Base-by-base conservation (phyloP, 2,329 filamentous ascomycete species). In the Trichophyton benhamiae region DNA sequence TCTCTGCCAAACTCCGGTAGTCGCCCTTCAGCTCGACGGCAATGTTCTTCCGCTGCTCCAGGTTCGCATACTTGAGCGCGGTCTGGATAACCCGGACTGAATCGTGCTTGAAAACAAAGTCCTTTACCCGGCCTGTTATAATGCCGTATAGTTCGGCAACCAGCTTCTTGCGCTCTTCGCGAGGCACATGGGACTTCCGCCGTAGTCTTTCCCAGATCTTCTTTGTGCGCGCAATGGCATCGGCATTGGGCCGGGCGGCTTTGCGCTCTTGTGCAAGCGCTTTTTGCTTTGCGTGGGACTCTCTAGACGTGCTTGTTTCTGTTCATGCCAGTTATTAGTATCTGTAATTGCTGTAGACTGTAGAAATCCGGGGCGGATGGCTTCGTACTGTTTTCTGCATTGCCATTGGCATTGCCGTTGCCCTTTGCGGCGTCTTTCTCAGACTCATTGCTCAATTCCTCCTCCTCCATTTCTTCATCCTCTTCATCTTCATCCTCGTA, bases 21-120 rank as follows among this genome's bases (percentile, higher is more conserved):
- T 87, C 87, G 17, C 91, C 91, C 74, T 88, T 85, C 61, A 99
- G 81, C 74, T 99, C 94, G 62, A 79, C 80, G 7, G 91, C 90
- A 69, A 99, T 96, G 77, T 87, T 84, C 74, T 87, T 89, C 70
- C 89, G 83, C 76, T 96, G 91, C 63, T 88, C 87, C 61, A 85
- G 80, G 53, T 87, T 95, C 57, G 90, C 88, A 76, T 99, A 99
- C 76, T 99, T 99, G 76, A 99, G 84, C 42, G 92, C 94, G 11
- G 91, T 96, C 77, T 99, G 94, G 27, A 99, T 88, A 48, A 96
- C 91, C 67, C 94, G 84, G n/a, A 96, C 92, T 41, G 91, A 89
- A 72, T 99, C 94, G 74, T 99, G 94, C 82, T 99, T 99, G 77
- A 99, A 88, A 20, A 96, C 92, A 67, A 97, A 96, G 65, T 97